Percentiles rank a stretch among this genome's conserved stretches.
Evolutionary conservation across 106 monocot genomes (phyloP).

Genomic region (Agapanthus africanus): DNA sequence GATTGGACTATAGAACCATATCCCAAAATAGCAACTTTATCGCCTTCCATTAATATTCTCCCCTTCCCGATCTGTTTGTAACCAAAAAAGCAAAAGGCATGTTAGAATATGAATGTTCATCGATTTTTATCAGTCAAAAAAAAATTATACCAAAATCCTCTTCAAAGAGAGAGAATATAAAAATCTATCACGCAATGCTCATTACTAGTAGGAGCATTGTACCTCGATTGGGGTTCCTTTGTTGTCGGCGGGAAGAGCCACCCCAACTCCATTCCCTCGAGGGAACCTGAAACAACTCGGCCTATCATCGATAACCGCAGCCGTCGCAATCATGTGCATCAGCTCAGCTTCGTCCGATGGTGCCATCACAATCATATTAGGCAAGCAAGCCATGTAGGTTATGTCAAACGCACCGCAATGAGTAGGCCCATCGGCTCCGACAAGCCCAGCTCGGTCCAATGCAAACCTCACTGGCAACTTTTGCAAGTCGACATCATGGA

Average conservation of each 20-base stretch:
- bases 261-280: slow-evolving; percentile 65
- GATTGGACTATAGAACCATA: slow-evolving; percentile 62
- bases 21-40: slow-evolving; percentile 47
- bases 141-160: too few species aligned
- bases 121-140: too few species aligned
- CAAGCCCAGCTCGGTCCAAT: slow-evolving; percentile 75
- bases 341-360: slow-evolving; percentile 86
- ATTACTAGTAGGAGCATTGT: background rate
- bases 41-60: slow-evolving; percentile 61
- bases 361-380: slow-evolving; percentile 96
- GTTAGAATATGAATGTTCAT: too few species aligned
- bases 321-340: slow-evolving; percentile 91
- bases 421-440: slow-evolving; percentile 86
- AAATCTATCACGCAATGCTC: too few species aligned
- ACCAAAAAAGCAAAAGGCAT: too few species aligned
- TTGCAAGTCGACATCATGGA: slow-evolving; percentile 87
- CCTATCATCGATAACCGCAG: slow-evolving; percentile 73
- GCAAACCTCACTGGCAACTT: slow-evolving; percentile 77
- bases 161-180: too few species aligned
- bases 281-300: slow-evolving; percentile 87
- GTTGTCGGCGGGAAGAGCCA: slow-evolving; percentile 39
- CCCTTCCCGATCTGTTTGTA: slow-evolving; percentile 73
- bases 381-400: slow-evolving; percentile 83
- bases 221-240: slow-evolving; percentile 80
- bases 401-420: slow-evolving; percentile 90